Conservation (phyloP, 2,329 filamentous ascomycete species). For the Ophiobolus disseminans region DNA sequence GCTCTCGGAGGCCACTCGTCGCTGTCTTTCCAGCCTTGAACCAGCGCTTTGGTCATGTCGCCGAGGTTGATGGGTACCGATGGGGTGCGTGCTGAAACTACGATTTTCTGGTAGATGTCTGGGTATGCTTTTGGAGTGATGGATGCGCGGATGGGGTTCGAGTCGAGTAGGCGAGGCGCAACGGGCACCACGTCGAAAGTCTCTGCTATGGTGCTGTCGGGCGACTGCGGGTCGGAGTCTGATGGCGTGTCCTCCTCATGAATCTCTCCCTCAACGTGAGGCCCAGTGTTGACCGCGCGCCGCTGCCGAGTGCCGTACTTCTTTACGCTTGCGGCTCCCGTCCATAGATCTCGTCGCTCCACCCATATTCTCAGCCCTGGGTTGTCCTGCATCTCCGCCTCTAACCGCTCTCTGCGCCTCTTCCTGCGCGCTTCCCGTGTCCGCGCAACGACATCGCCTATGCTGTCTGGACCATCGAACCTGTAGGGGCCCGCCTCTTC, state of each 20-base stretch:
- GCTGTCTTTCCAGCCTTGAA: constrained; percentile 90
- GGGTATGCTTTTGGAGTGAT: constrained; percentile 78
- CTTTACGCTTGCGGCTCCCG: constrained; percentile 67
- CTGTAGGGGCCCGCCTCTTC: constrained; percentile 43
- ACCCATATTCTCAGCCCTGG: constrained; percentile 81
- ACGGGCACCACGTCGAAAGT: constrained; percentile 68
- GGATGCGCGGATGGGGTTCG: constrained; percentile 77
- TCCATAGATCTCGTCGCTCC: constrained; percentile 82
- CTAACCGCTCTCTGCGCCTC: constrained; percentile 46
- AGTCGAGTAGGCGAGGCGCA: constrained; percentile 72
- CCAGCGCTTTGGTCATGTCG: constrained; percentile 80
- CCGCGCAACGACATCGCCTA: constrained; percentile 47
- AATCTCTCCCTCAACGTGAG: constrained; percentile 13
- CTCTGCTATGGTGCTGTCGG: constrained; percentile 11
- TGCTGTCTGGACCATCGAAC: constrained; percentile 56
- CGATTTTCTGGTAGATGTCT: constrained; percentile 88
- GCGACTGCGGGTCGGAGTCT: constrained; percentile 13
- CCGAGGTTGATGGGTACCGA: constrained; percentile 86
- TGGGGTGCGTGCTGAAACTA: constrained; percentile 79
- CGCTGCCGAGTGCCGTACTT: constrained; percentile 36
- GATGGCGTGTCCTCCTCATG: constrained; percentile 6
- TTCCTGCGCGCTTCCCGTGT: constrained; percentile 44
- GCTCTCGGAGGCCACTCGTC: constrained; percentile 87
- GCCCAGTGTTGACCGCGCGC: constrained; percentile 1
- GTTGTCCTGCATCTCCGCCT: constrained; percentile 70